These are phyloP conservation scores for Sindora glabra DNA, from an alignment of 306 rosid genomes.

Conservation along the genomic window DNA sequence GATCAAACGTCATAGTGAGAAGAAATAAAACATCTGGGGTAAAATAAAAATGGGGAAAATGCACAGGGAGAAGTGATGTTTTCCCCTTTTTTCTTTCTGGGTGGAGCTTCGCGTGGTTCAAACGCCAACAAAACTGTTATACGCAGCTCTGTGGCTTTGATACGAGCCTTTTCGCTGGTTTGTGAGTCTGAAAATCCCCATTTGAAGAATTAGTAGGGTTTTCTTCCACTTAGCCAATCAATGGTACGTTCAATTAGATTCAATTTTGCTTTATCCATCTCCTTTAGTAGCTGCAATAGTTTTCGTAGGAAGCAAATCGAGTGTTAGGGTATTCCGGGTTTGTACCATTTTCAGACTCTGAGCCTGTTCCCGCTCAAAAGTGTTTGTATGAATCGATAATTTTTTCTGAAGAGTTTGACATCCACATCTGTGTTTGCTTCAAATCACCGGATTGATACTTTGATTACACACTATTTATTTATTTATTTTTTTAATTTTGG, in stretches of 20 bases:
- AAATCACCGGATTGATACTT: neutral
- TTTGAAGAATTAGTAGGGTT: conserved; percentile 15
- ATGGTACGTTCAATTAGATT: conserved; percentile 23
- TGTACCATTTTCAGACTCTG: neutral
- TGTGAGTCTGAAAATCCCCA: conserved; percentile 8
- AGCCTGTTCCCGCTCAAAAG: neutral
- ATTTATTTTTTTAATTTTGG: neutral
- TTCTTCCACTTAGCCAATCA: conserved; percentile 11
- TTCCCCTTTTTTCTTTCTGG: too few species aligned
- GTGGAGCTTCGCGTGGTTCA: conserved; percentile 15
- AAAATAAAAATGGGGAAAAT: too few species aligned
- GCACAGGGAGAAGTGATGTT: too few species aligned
- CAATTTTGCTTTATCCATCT: neutral
- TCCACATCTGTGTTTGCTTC: too few species aligned
- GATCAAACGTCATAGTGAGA: too few species aligned
- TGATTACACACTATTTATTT: neutral
- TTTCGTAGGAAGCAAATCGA: neutral
- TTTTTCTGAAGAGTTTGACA: neutral
- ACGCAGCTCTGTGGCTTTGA: neutral
- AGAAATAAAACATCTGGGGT: too few species aligned
- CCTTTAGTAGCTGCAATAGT: neutral
- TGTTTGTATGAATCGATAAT: neutral
- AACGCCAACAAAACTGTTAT: conserved; percentile 21
- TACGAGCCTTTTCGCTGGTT: neutral
- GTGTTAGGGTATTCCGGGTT: neutral